Conservation (phyloP, 1,284 basidiomycete species). For the Tylopilus orsonianus region DNA sequence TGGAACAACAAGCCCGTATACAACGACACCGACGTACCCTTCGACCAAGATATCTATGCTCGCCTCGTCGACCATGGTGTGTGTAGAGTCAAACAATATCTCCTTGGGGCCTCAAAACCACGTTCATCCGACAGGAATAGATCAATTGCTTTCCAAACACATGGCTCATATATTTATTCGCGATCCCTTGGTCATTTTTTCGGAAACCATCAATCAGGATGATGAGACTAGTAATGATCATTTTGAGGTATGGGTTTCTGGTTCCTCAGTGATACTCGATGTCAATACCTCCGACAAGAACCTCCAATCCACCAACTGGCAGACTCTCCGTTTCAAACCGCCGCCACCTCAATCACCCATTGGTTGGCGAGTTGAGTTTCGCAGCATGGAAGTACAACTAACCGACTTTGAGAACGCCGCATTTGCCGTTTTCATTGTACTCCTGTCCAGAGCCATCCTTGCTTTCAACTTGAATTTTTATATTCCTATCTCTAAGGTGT, state of each 20-base stretch:
- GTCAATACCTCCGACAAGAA: conserved; percentile 54
- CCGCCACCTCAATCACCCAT: conserved; percentile 90
- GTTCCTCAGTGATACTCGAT: not conserved
- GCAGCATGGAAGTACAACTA: conserved; percentile 98
- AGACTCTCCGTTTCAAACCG: conserved; percentile 98
- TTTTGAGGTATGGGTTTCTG: conserved; percentile 73
- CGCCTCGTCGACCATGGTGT: conserved; percentile 73
- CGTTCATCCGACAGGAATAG: conserved; percentile 62
- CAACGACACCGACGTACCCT: conserved; percentile 85
- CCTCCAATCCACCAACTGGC: conserved; percentile 99
- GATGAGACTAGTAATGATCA: conserved; percentile 89
- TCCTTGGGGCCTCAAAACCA: not conserved
- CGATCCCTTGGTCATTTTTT: conserved; percentile 94
- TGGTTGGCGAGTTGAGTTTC: conserved; percentile 98
- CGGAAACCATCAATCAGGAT: conserved; percentile 92
- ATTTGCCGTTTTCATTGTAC: conserved; percentile 91
- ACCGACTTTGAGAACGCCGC: conserved; percentile 99
- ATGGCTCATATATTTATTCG: conserved; percentile 97
- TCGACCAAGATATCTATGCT: conserved; percentile 73
- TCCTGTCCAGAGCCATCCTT: conserved; percentile 92
- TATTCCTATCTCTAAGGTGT: conserved; percentile 92
- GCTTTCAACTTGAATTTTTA: conserved; percentile 93
- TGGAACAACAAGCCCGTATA: conserved; percentile 89
- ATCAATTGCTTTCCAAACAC: conserved; percentile 86
- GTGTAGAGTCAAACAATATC: conserved; percentile 19